Percentiles rank a stretch among this genome's conserved stretches.
phyloP scores from a whole-genome alignment of 345 rosid genomes.

The Kandelia obovata region DNA sequence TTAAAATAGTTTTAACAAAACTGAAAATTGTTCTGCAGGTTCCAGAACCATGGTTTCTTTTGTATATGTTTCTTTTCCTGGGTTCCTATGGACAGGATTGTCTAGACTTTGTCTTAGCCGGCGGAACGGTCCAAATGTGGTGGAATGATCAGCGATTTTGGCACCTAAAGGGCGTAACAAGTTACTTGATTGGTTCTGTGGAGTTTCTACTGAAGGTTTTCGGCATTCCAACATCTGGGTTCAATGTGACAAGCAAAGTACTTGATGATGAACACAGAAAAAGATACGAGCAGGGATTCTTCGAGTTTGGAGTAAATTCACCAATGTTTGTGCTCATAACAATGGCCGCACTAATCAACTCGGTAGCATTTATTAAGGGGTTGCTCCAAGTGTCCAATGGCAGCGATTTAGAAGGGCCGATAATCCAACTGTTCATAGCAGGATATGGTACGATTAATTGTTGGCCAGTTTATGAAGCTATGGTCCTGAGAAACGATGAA shows the following conservation, averaged over 20 bases:
- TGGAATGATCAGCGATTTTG: constrained; percentile 71
- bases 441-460: constrained; percentile 46
- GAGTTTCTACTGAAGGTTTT: constrained; percentile 45
- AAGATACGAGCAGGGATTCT: constrained; percentile 49
- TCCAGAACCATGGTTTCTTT: constrained; percentile 54
- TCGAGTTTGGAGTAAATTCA: constrained; percentile 55
- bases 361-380: constrained; percentile 37
- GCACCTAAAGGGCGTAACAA: constrained; percentile 45
- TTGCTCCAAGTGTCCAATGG: constrained; percentile 8
- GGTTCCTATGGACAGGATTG: constrained; percentile 59
- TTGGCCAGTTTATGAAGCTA: constrained; percentile 60
- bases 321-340: constrained; percentile 50
- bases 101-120: constrained; percentile 34
- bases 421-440: constrained; percentile 38
- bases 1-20: not conserved
- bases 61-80: constrained; percentile 53
- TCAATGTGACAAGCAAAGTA: constrained; percentile 59
- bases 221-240: constrained; percentile 45
- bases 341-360: constrained; percentile 48
- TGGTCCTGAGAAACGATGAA: constrained; percentile 49
- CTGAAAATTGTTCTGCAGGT: constrained; percentile 27
- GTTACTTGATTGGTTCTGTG: constrained; percentile 33
- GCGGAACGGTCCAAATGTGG: constrained; percentile 58
- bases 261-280: constrained; percentile 46
- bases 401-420: constrained; percentile 18